A percentile compares a stretch with the other conserved stretches of the same genome.
Conservation (phyloP, 2,329 filamentous ascomycete species). For the Sarocladiaceae sp. region DNA sequence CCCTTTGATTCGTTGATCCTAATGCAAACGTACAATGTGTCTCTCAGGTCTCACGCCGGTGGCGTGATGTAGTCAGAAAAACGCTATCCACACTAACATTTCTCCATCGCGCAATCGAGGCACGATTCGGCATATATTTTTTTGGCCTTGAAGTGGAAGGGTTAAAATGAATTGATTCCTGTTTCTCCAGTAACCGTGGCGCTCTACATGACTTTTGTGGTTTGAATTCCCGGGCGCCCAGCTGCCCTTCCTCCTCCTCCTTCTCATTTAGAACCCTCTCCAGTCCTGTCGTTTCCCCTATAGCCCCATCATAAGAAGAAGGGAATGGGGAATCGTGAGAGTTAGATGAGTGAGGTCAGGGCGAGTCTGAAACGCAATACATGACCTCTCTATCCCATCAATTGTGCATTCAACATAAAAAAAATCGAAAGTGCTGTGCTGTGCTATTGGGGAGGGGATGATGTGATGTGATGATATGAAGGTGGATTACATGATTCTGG, state of each 20-base stretch:
- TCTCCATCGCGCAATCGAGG: too few species aligned
- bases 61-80: too few species aligned
- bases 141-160: too few species aligned
- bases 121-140: neutral
- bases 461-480: neutral
- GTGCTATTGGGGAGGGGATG: neutral
- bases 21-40: too few species aligned
- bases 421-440: constrained; percentile 18
- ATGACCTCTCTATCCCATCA: constrained; percentile 38
- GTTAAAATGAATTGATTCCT: constrained; percentile 11
- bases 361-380: constrained; percentile 31
- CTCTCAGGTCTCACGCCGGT: too few species aligned
- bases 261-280: neutral
- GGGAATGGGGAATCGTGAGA: neutral
- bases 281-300: neutral
- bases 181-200: constrained; percentile 11
- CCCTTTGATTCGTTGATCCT: too few species aligned
- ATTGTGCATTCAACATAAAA: constrained; percentile 20
- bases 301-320: neutral
- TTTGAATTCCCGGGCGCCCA: neutral
- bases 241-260: neutral
- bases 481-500: constrained; percentile 22
- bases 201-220: constrained; percentile 36
- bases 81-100: too few species aligned
- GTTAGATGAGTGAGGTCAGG: too few species aligned